Evolutionary conservation across 345 rosid genomes (phyloP).

Genomic region (Gossypium thurberi): DNA sequence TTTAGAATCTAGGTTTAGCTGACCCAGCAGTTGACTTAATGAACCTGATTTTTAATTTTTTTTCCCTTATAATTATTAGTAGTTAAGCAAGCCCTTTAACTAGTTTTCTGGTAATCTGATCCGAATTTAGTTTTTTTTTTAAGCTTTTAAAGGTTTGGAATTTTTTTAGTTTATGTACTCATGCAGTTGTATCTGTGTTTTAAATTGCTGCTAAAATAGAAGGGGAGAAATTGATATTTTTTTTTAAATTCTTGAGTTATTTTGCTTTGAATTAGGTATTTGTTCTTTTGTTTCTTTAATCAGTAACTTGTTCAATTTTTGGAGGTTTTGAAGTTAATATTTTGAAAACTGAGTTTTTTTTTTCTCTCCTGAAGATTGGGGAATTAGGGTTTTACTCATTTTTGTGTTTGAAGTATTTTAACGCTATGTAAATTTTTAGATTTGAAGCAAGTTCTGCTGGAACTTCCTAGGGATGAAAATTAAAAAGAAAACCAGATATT

Average conservation of each 20-base stretch:
- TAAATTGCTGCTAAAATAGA: not conserved
- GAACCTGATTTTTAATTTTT: not conserved
- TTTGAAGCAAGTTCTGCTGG: not conserved
- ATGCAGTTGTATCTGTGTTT: not conserved
- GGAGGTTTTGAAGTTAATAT: slow-evolving; percentile 1
- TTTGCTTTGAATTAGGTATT: not conserved
- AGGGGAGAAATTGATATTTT: not conserved
- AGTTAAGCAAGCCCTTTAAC: not conserved
- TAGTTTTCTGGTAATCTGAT: not conserved
- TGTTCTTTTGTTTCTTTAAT: not conserved
- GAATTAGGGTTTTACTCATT: not conserved
- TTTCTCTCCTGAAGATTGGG: not conserved
- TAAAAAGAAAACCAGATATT: not conserved
- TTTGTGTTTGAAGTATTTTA: not conserved
- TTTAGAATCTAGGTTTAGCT: not conserved
- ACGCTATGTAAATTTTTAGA: not conserved
- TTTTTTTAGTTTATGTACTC: not conserved
- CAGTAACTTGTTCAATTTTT: not conserved
- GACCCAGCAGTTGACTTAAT: slow-evolving; percentile 4
- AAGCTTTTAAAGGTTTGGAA: not conserved
- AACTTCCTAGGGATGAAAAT: not conserved
- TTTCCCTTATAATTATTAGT: not conserved
- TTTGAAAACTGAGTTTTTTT: not conserved
- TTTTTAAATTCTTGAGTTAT: not conserved
- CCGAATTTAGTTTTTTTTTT: not conserved